Percentiles rank a stretch among this genome's conserved stretches.
Evolutionary conservation across 140 eudicot species (phyloP).

Genomic region (Erigeron philadelphicus): DNA sequence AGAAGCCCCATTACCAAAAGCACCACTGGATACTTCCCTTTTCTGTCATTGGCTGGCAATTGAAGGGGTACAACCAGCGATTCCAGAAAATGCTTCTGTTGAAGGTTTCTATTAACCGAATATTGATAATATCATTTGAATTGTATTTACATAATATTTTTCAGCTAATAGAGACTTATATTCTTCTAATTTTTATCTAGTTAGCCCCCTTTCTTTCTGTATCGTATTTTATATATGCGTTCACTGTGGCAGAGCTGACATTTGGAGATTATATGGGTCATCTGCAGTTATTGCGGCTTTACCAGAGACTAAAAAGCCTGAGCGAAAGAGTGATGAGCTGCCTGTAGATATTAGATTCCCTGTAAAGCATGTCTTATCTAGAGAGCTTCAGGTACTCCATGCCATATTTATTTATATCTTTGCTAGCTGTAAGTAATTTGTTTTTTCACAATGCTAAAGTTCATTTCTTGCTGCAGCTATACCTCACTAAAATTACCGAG

Average conservation of each 20-base stretch:
- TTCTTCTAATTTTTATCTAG: too few species aligned
- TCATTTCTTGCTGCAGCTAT: slow-evolving; percentile 41
- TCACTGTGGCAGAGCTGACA: slow-evolving; percentile 32
- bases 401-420: not conserved
- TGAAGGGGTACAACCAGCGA: slow-evolving; percentile 76
- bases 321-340: slow-evolving; percentile 41
- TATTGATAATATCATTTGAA: not conserved
- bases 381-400: slow-evolving; percentile 67
- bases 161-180: too few species aligned
- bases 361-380: slow-evolving; percentile 61
- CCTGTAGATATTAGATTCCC: slow-evolving; percentile 71
- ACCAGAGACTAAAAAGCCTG: slow-evolving; percentile 44
- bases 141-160: too few species aligned
- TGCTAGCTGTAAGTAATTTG: not conserved
- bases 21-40: slow-evolving; percentile 62
- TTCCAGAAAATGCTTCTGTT: slow-evolving; percentile 67
- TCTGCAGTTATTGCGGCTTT: slow-evolving; percentile 54
- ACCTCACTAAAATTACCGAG: slow-evolving; percentile 56
- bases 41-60: slow-evolving; percentile 72
- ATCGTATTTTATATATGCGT: slow-evolving; percentile 22
- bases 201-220: too few species aligned
- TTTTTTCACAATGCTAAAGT: not conserved
- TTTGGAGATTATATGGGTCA: slow-evolving; percentile 33
- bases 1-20: slow-evolving; percentile 81
- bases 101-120: slow-evolving; percentile 37